Conservation (phyloP, 192 early-diverging fungal genomes). For the Rhizoclosmatium sp. region DNA sequence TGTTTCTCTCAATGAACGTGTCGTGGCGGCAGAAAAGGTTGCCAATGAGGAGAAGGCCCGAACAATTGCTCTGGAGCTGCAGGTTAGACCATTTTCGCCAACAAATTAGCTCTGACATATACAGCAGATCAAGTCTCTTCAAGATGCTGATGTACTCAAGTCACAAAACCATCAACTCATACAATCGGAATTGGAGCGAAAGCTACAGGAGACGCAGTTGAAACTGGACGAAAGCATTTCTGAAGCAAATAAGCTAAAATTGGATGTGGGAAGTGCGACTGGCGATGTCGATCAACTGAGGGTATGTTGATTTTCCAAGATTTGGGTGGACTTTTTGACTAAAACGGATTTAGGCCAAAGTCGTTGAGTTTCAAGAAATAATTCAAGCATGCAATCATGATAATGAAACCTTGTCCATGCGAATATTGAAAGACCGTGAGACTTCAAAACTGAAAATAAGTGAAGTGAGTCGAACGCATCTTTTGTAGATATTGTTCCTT, state of each 20-base stretch:
- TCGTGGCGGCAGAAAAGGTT: conserved; percentile 16
- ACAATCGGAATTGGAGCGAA: conserved; percentile 3
- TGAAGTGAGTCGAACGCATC: background rate
- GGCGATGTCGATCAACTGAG: background rate
- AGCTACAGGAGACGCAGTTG: background rate
- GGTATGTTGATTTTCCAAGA: too few species aligned
- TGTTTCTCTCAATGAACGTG: conserved; percentile 36
- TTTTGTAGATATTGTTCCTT: background rate
- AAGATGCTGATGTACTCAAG: background rate
- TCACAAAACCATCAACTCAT: background rate
- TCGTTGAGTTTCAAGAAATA: background rate
- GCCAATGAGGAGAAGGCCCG: background rate
- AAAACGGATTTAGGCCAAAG: background rate
- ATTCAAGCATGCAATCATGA: conserved; percentile 40
- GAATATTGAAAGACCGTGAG: conserved; percentile 49
- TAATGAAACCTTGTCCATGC: conserved; percentile 33
- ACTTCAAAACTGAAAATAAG: background rate
- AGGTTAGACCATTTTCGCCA: background rate
- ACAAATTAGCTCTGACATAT: too few species aligned
- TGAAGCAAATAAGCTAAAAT: background rate
- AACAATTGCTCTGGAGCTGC: background rate
- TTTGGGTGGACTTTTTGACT: too few species aligned
- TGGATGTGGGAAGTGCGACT: background rate
- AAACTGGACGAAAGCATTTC: background rate
- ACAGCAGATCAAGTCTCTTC: conserved; percentile 9